Percentiles rank a stretch among this genome's conserved stretches.
Conservation (phyloP, 2,329 filamentous ascomycete species). For the Fusarium sp. region DNA sequence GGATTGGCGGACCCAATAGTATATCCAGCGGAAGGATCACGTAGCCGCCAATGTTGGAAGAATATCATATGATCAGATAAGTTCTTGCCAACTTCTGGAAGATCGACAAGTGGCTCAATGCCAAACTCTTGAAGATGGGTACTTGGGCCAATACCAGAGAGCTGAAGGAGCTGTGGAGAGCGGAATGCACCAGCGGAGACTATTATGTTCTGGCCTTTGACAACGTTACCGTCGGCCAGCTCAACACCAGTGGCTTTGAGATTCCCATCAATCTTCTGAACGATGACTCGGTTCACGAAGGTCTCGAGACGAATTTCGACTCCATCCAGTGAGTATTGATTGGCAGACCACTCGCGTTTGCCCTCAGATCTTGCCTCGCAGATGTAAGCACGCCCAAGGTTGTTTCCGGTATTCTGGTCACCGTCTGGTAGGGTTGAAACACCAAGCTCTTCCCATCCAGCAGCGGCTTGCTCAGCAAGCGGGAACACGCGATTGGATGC, state of each 20-base stretch:
- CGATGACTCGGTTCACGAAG: conserved; percentile 37
- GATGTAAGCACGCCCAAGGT: conserved; percentile 51
- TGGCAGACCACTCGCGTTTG: conserved; percentile 41
- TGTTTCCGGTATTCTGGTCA: conserved; percentile 46
- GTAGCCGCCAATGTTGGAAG: conserved; percentile 49
- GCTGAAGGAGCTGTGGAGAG: conserved; percentile 60
- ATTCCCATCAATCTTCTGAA: conserved; percentile 6
- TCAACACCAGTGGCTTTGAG: conserved; percentile 46
- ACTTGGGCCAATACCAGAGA: conserved; percentile 59
- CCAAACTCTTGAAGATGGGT: conserved; percentile 54
- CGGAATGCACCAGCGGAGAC: conserved; percentile 61
- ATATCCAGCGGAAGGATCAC: conserved; percentile 49
- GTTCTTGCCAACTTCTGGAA: conserved; percentile 63
- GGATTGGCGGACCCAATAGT: conserved; percentile 51
- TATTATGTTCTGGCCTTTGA: conserved; percentile 54
- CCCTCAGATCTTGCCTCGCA: conserved; percentile 44
- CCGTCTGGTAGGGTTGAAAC: conserved; percentile 44
- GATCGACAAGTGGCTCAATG: conserved; percentile 53
- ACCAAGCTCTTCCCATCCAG: conserved; percentile 57
- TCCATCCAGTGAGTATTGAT: conserved; percentile 42
- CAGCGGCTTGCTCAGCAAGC: conserved; percentile 50
- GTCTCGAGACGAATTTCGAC: conserved; percentile 44
- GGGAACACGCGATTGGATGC: conserved; percentile 53
- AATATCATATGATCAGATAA: conserved; percentile 45
- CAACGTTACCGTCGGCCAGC: conserved; percentile 43